Evolutionary conservation across 2,329 filamentous ascomycete species (phyloP).

Genomic region (Neurospora sp.): DNA sequence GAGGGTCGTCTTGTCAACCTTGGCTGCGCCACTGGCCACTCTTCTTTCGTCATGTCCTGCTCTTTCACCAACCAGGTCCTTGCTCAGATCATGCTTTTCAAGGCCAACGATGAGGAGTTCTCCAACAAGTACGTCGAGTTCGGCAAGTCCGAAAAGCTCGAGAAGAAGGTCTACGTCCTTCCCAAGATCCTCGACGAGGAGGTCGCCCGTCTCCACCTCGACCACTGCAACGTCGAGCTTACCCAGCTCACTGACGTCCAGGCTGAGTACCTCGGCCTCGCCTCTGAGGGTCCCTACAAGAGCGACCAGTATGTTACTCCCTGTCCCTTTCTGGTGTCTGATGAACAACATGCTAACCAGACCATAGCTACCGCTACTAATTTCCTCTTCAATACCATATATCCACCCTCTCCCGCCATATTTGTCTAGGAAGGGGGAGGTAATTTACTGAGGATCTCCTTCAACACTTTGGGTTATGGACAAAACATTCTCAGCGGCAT

Average conservation of each 20-base stretch:
- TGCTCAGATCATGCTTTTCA: constrained; percentile 97
- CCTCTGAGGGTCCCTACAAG: constrained; percentile 89
- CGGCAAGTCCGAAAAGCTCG: constrained; percentile 82
- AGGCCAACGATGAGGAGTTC: constrained; percentile 79
- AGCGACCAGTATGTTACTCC: constrained; percentile 62
- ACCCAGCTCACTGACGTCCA: constrained; percentile 76
- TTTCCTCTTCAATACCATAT: constrained; percentile 15
- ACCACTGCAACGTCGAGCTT: constrained; percentile 90
- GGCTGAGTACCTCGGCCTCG: constrained; percentile 88
- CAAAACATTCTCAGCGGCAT: constrained; percentile 12
- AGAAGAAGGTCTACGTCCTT: constrained; percentile 87
- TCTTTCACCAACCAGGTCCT: constrained; percentile 99
- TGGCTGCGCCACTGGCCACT: constrained; percentile 97
- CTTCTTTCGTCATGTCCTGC: constrained; percentile 99
- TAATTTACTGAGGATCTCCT: constrained; percentile 11
- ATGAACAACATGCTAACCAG: constrained; percentile 19
- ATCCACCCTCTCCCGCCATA: constrained; percentile 1
- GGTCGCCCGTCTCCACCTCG: constrained; percentile 87
- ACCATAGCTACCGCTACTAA: constrained; percentile 58
- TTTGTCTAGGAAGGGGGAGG: neutral
- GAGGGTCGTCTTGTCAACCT: constrained; percentile 99
- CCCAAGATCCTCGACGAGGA: constrained; percentile 99
- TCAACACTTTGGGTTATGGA: constrained; percentile 15
- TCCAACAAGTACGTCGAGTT: constrained; percentile 94
- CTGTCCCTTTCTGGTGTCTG: neutral